A percentile compares a stretch with the other conserved stretches of the same genome.
Conservation (phyloP, 257 asterid genomes). For the Jaltomata sinuosa region DNA sequence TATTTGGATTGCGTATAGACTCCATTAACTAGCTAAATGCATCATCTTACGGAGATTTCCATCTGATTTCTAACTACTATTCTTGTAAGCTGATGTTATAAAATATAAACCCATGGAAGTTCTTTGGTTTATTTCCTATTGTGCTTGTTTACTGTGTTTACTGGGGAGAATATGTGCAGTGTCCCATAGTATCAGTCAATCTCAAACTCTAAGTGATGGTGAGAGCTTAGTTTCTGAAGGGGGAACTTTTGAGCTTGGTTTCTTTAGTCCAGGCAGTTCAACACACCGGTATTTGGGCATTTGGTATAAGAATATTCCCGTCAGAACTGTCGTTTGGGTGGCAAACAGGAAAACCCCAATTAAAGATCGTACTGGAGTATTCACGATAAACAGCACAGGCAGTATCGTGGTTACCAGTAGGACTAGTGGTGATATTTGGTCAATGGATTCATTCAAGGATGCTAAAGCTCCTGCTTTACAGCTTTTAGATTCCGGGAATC, state of each 20-base stretch:
- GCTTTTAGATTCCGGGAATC: slow-evolving; percentile 25
- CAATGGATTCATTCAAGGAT: slow-evolving; percentile 5
- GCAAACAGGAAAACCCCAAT: slow-evolving; percentile 27
- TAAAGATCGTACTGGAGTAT: slow-evolving; percentile 17
- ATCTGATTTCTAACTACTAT: not conserved
- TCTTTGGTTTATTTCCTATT: slow-evolving; percentile 2
- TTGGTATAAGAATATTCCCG: slow-evolving; percentile 36
- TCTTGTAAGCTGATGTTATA: not conserved
- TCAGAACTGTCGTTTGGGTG: slow-evolving; percentile 34
- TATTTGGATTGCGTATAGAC: not conserved
- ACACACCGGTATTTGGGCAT: slow-evolving; percentile 21
- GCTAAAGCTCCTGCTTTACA: slow-evolving; percentile 13
- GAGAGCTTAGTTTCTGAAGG: slow-evolving; percentile 23
- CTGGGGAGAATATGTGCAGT: slow-evolving; percentile 7
- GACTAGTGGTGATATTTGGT: slow-evolving; percentile 16
- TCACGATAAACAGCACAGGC: slow-evolving; percentile 13
- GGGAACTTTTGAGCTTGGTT: slow-evolving; percentile 28
- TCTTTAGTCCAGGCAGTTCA: slow-evolving; percentile 29
- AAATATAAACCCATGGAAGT: slow-evolving; percentile 1
- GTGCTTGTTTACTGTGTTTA: not conserved
- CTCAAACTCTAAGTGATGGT: slow-evolving; percentile 24
- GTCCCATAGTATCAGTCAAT: slow-evolving; percentile 4
- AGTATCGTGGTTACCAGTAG: slow-evolving; percentile 8
- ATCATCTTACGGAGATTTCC: not conserved
- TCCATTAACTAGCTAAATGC: not conserved